A percentile compares a stretch with the other conserved stretches of the same genome.
phyloP scores from a whole-genome alignment of 331 rosid species.

The Rosa hybrid region DNA sequence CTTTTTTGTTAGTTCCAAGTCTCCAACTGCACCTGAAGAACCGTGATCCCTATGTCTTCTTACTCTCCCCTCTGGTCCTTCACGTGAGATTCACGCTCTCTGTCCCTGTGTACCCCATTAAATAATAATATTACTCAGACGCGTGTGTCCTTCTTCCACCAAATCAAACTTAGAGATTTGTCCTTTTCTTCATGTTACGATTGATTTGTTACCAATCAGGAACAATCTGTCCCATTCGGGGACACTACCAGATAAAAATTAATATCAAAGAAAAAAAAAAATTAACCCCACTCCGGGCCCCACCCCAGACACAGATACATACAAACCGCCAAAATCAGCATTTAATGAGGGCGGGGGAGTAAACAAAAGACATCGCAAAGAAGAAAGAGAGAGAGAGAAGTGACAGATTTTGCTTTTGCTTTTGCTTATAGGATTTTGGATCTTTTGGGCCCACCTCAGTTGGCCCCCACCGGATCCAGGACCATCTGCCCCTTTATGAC shows the following conservation, averaged over 20 bases:
- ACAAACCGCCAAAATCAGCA: conserved; percentile 54
- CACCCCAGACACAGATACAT: conserved; percentile 28
- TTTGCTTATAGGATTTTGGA: conserved; percentile 31
- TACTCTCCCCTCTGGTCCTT: background rate
- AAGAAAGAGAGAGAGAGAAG: conserved; percentile 9
- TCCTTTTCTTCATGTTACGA: conserved; percentile 15
- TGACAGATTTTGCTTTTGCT: conserved; percentile 25
- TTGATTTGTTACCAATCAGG: conserved; percentile 7
- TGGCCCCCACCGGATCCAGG: conserved; percentile 47
- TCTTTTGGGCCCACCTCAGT: conserved; percentile 30
- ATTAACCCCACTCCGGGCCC: conserved; percentile 12
- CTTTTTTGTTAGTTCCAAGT: background rate
- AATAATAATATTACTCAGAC: background rate
- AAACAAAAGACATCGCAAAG: conserved; percentile 56
- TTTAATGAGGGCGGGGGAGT: conserved; percentile 37
- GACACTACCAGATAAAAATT: background rate
- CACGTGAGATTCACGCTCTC: conserved; percentile 11
- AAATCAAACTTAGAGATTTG: conserved; percentile 26
- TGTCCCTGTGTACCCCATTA: background rate
- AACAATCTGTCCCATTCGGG: conserved; percentile 32
- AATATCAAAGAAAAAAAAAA: background rate
- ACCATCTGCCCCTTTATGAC: conserved; percentile 81
- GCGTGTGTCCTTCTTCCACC: background rate
- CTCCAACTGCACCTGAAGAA: conserved; percentile 9
- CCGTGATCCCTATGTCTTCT: background rate